Percentiles rank a stretch among this genome's conserved stretches.
Conservation (phyloP, 2,329 filamentous ascomycete species). For the Pseudonectria foliicola region DNA sequence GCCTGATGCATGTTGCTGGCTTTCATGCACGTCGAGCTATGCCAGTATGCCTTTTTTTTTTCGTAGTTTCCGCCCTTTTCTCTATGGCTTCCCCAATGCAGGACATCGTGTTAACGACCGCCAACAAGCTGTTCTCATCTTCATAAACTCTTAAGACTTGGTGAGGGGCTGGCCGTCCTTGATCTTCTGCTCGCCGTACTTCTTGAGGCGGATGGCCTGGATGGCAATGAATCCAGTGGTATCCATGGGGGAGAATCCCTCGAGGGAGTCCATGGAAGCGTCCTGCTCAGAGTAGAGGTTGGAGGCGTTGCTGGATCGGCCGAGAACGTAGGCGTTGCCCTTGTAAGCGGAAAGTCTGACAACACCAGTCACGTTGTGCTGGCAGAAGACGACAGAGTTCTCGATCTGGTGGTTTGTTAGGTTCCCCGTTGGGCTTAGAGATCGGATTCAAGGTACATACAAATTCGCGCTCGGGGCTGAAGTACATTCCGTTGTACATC, state of each 20-base stretch:
- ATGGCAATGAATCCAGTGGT: constrained; percentile 54
- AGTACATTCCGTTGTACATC: constrained; percentile 45
- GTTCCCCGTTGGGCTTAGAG: too few species aligned
- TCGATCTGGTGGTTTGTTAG: constrained; percentile 31
- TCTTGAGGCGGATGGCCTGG: constrained; percentile 57
- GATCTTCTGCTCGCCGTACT: constrained; percentile 14
- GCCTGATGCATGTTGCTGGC: too few species aligned
- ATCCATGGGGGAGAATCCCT: constrained; percentile 34
- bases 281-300: constrained; percentile 43
- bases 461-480: constrained; percentile 45
- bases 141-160: too few species aligned
- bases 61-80: too few species aligned
- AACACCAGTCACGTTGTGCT: constrained; percentile 37
- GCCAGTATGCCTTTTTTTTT: too few species aligned
- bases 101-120: too few species aligned
- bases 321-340: constrained; percentile 33
- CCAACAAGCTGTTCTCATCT: too few species aligned
- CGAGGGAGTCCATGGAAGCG: constrained; percentile 40
- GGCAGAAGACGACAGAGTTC: constrained; percentile 50
- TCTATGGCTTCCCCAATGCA: too few species aligned
- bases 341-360: constrained; percentile 28
- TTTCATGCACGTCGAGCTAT: too few species aligned
- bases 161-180: constrained; percentile 14
- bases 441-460: constrained; percentile 3
- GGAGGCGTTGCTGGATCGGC: constrained; percentile 29